These are phyloP conservation scores for Gossypium longicalyx DNA, from an alignment of 345 rosid genomes.

Conservation along the genomic window DNA sequence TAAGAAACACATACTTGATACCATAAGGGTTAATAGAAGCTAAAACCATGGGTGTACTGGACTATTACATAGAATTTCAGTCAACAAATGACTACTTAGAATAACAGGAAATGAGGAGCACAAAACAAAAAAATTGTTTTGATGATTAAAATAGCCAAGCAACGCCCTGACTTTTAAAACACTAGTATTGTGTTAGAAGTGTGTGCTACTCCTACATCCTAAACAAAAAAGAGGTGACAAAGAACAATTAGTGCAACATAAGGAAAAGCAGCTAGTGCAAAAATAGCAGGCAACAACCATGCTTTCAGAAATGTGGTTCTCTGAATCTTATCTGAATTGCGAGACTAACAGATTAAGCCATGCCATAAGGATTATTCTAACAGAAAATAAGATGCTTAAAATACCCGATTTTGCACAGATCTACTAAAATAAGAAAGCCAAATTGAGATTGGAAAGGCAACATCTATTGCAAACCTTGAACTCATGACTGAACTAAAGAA, in stretches of 20 bases:
- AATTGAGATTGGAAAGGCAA: not conserved
- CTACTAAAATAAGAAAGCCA: not conserved
- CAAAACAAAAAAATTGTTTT: not conserved
- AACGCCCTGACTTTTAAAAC: not conserved
- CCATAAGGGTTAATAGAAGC: slow-evolving; percentile 14
- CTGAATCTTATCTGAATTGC: not conserved
- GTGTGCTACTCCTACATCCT: not conserved
- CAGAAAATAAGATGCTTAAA: not conserved
- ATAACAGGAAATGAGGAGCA: not conserved
- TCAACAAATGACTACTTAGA: not conserved
- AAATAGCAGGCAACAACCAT: not conserved
- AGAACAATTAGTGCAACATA: not conserved
- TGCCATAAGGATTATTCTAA: not conserved
- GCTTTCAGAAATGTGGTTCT: not conserved
- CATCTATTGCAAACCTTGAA: not conserved
- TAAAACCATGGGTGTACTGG: not conserved
- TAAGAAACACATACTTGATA: slow-evolving; percentile 12
- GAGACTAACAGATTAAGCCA: not conserved
- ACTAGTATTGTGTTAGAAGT: not conserved
- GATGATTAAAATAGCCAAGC: not conserved
- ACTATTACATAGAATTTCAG: not conserved
- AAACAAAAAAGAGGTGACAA: not conserved
- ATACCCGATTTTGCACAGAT: not conserved
- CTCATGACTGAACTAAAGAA: not conserved
- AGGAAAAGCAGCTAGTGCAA: not conserved